A percentile compares a stretch with the other conserved stretches of the same genome.
Evolutionary conservation across 2,329 filamentous ascomycete species (phyloP).

Genomic region (Microsporum canis): DNA sequence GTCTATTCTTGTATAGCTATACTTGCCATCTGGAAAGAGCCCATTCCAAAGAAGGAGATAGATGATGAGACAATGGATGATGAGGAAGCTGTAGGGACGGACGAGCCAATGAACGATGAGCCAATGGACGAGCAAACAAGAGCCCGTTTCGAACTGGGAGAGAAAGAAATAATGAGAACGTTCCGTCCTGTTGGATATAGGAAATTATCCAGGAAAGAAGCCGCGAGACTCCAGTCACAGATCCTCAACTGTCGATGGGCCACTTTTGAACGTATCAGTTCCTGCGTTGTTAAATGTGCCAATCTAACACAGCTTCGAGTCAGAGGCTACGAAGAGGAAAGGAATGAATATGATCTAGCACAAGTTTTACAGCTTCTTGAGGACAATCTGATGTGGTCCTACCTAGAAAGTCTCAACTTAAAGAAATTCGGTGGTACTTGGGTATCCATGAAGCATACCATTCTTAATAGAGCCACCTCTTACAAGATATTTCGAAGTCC

Average conservation of each 20-base stretch:
- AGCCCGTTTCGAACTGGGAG: constrained; percentile 14
- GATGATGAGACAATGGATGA: not conserved
- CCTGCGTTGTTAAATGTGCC: not conserved
- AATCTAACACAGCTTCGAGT: not conserved
- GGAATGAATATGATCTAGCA: not conserved
- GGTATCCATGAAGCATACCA: not conserved
- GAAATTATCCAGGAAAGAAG: constrained; percentile 20
- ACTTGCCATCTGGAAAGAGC: constrained; percentile 31
- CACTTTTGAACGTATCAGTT: constrained; percentile 23
- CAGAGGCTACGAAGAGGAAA: not conserved
- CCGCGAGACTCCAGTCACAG: constrained; percentile 20
- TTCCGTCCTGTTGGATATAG: constrained; percentile 29
- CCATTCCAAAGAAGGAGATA: not conserved
- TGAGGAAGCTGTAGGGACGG: not conserved
- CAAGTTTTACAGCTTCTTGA: constrained; percentile 22
- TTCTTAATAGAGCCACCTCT: not conserved
- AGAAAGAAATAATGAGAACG: constrained; percentile 13
- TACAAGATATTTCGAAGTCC: not conserved
- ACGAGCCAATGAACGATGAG: not conserved
- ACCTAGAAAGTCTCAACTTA: not conserved
- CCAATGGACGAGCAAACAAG: not conserved
- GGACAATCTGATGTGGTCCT: constrained; percentile 24
- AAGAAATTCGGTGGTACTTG: not conserved
- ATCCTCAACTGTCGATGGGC: constrained; percentile 33
- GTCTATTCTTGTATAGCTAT: constrained; percentile 33